phyloP scores from a whole-genome alignment of 2,329 filamentous ascomycete species.

The Cytospora paraplurivora region DNA sequence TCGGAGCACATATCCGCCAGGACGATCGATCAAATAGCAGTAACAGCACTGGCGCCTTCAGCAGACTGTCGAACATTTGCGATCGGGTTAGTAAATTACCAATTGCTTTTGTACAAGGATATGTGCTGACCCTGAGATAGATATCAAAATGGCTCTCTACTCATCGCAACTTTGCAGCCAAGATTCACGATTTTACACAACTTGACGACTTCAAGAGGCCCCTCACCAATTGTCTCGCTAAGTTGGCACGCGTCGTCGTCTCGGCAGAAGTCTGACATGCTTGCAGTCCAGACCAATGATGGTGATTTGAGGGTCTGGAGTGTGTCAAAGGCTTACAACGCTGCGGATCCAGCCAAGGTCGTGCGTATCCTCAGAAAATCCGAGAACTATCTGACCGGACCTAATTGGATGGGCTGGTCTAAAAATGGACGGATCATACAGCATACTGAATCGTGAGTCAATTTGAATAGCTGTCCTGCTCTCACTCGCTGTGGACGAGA shows the following conservation, averaged over 20 bases:
- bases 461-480: background rate
- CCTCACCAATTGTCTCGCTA: constrained; percentile 83
- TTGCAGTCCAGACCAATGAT: constrained; percentile 88
- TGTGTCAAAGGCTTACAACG: constrained; percentile 76
- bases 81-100: constrained; percentile 70
- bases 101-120: constrained; percentile 3
- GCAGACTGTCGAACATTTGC: constrained; percentile 93
- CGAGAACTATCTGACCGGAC: constrained; percentile 71
- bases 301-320: constrained; percentile 97
- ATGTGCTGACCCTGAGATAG: constrained; percentile 48
- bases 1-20: constrained; percentile 89
- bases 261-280: constrained; percentile 96
- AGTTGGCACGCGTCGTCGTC: constrained; percentile 97
- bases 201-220: constrained; percentile 77
- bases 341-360: constrained; percentile 78
- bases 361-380: constrained; percentile 83
- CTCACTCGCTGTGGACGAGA: constrained; percentile 34
- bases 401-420: constrained; percentile 98
- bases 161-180: constrained; percentile 87
- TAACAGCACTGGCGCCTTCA: constrained; percentile 89
- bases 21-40: constrained; percentile 88
- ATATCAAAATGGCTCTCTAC: constrained; percentile 91
- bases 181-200: constrained; percentile 94
- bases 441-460: constrained; percentile 80
- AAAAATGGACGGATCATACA: constrained; percentile 97